Conservation (phyloP, 331 rosid species). For the Dryas integrifolia region DNA sequence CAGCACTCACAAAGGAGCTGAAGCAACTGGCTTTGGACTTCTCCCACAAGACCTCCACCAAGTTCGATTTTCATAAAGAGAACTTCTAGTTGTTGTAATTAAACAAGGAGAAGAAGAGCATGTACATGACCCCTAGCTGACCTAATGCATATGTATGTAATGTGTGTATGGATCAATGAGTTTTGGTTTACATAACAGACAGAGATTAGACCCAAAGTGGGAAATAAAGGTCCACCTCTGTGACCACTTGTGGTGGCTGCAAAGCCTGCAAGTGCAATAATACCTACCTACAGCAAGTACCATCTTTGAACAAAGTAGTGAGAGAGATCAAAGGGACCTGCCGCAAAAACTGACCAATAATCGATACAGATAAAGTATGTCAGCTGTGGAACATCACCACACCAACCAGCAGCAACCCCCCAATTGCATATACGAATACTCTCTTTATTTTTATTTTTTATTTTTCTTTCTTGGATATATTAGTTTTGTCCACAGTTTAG, state of each 20-base stretch:
- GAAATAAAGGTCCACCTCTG: not conserved
- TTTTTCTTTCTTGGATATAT: not conserved
- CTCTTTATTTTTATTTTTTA: not conserved
- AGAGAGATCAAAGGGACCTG: not conserved
- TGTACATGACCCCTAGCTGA: slow-evolving; percentile 1
- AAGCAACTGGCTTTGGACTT: slow-evolving; percentile 45
- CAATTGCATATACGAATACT: not conserved
- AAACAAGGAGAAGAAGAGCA: not conserved
- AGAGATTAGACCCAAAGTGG: not conserved
- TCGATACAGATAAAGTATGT: not conserved
- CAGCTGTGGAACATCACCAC: not conserved
- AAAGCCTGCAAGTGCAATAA: not conserved
- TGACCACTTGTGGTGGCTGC: not conserved
- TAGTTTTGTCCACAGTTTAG: not conserved
- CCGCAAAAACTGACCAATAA: not conserved
- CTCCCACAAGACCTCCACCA: slow-evolving; percentile 50
- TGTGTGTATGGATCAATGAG: not conserved
- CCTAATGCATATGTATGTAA: slow-evolving; percentile 4
- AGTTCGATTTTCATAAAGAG: slow-evolving; percentile 58
- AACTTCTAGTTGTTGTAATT: slow-evolving; percentile 27
- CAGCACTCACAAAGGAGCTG: slow-evolving; percentile 46
- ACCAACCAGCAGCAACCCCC: not conserved
- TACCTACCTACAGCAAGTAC: not conserved
- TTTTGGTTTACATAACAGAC: not conserved
- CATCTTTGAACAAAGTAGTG: not conserved